These are phyloP conservation scores for Monilinia fructicola DNA, from an alignment of 2,329 filamentous ascomycete genomes.

Conservation along the genomic window DNA sequence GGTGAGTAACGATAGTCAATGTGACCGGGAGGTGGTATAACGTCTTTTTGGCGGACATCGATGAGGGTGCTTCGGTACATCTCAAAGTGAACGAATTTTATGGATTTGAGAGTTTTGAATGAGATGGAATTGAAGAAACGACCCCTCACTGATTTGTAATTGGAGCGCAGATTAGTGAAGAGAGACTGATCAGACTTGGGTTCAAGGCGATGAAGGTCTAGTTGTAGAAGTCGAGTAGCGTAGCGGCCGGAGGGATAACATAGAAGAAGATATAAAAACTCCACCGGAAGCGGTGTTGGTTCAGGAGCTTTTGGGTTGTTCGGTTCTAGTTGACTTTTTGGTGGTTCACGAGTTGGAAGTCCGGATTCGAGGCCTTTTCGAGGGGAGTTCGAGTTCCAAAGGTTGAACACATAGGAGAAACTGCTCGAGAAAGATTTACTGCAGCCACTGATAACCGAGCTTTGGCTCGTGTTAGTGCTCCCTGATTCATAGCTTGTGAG, in stretches of 20 bases:
- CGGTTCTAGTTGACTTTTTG: slow-evolving; percentile 1
- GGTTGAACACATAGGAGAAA: not conserved
- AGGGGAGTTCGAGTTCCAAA: not conserved
- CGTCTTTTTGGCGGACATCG: slow-evolving; percentile 30
- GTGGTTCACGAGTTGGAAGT: slow-evolving; percentile 16
- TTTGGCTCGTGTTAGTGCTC: not conserved
- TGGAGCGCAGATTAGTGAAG: slow-evolving; percentile 26
- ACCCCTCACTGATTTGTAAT: slow-evolving; percentile 26
- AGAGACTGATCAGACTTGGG: slow-evolving; percentile 26
- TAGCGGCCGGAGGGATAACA: slow-evolving; percentile 29
- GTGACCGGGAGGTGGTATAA: slow-evolving; percentile 29
- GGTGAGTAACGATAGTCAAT: slow-evolving; percentile 29
- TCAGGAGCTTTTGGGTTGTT: not conserved
- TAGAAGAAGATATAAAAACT: slow-evolving; percentile 28
- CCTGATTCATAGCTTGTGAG: not conserved
- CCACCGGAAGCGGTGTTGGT: not conserved
- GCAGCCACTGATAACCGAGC: not conserved
- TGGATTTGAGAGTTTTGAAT: slow-evolving; percentile 25
- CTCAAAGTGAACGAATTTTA: slow-evolving; percentile 34
- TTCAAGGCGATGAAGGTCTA: slow-evolving; percentile 25
- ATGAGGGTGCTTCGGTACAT: slow-evolving; percentile 28
- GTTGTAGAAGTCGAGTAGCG: slow-evolving; percentile 29
- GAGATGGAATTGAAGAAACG: slow-evolving; percentile 24
- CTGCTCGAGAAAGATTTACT: not conserved
- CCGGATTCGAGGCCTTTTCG: not conserved